Conservation (phyloP, 2,329 filamentous ascomycete genomes). For the Alternaria triticina region DNA sequence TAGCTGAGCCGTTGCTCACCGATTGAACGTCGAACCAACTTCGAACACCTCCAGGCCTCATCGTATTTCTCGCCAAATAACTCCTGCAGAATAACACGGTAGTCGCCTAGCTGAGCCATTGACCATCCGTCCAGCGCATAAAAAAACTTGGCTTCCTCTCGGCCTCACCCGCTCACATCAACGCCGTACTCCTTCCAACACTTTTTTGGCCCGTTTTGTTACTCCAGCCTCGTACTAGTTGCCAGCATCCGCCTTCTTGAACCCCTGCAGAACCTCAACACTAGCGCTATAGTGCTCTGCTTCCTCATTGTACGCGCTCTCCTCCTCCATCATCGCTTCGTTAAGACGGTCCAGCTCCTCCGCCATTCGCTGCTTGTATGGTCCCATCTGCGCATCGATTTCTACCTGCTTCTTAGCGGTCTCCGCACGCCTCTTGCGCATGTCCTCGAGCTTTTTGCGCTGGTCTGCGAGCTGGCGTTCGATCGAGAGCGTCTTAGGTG, state of each 20-base stretch:
- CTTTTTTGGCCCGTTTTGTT: neutral
- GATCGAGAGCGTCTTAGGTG: conserved; percentile 2
- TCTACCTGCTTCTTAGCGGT: conserved; percentile 23
- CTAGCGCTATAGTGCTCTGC: conserved; percentile 19
- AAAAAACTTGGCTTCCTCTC: conserved; percentile 4
- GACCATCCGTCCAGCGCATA: rapidly evolving
- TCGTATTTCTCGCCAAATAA: neutral
- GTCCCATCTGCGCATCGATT: conserved; percentile 19
- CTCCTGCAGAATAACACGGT: neutral
- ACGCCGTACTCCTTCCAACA: neutral
- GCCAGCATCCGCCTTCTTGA: conserved; percentile 12
- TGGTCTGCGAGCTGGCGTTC: conserved; percentile 22
- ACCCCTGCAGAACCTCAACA: conserved; percentile 24
- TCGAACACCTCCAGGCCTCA: neutral
- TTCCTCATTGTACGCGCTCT: conserved; percentile 20
- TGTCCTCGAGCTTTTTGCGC: conserved; percentile 21
- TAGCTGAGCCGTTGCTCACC: neutral
- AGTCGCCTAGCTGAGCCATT: neutral
- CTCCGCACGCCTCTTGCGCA: conserved; percentile 21
- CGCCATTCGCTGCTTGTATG: conserved; percentile 23
- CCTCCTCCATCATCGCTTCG: conserved; percentile 25
- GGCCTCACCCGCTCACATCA: neutral
- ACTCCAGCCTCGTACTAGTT: neutral
- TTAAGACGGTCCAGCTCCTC: conserved; percentile 30
- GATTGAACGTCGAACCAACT: neutral